Conservation (phyloP, 169 alveolate genomes). For the Plasmodium fragile region DNA sequence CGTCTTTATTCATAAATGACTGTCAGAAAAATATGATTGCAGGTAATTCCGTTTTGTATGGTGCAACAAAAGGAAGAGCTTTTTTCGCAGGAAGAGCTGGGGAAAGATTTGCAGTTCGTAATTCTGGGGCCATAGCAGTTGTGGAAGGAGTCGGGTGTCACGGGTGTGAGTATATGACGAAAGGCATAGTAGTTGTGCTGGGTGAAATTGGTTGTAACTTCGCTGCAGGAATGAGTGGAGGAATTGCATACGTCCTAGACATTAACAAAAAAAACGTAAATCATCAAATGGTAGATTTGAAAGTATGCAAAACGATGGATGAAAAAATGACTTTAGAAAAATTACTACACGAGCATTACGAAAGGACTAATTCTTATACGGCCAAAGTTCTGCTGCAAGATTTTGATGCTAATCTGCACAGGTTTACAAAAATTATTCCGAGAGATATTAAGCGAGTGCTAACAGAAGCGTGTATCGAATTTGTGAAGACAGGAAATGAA, state of each 20-base stretch:
- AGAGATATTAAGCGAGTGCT: constrained; percentile 79
- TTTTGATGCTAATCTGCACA: constrained; percentile 53
- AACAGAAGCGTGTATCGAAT: constrained; percentile 80
- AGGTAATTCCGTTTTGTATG: constrained; percentile 87
- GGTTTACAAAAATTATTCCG: constrained; percentile 77
- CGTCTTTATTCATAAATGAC: constrained; percentile 60
- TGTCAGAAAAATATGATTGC: constrained; percentile 81
- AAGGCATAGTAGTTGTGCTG: constrained; percentile 86
- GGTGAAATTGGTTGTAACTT: constrained; percentile 86
- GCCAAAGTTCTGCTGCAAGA: constrained; percentile 74
- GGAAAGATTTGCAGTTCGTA: constrained; percentile 88
- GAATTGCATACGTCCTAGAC: constrained; percentile 84
- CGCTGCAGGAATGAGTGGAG: constrained; percentile 92
- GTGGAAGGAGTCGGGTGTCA: constrained; percentile 89
- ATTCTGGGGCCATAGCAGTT: constrained; percentile 88
- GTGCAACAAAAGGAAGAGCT: constrained; percentile 88
- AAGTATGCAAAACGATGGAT: constrained; percentile 76
- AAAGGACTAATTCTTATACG: constrained; percentile 76
- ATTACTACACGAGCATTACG: constrained; percentile 77
- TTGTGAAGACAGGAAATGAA: constrained; percentile 78
- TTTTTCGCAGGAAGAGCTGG: constrained; percentile 88
- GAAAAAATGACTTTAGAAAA: constrained; percentile 78
- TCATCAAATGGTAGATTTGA: constrained; percentile 79
- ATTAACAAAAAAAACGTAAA: constrained; percentile 73
- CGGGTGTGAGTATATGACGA: constrained; percentile 91